Conservation (phyloP, 2,329 filamentous ascomycete species). For the Leptodontidium sp. region DNA sequence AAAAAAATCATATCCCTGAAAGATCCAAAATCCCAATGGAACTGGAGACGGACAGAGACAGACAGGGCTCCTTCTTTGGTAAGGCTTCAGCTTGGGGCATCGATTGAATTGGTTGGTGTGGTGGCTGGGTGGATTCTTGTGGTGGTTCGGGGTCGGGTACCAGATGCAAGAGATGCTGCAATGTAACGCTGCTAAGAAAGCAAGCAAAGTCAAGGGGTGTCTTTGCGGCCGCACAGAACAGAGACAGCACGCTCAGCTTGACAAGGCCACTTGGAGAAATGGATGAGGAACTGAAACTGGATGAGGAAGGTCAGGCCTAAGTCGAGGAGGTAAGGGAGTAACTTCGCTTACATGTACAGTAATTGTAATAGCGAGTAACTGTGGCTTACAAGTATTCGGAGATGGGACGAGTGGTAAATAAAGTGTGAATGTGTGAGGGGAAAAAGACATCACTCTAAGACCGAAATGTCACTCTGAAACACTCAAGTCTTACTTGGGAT, state of each 20-base stretch:
- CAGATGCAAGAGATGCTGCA: slow-evolving; percentile 14
- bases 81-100: not conserved
- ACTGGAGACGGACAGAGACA: not conserved
- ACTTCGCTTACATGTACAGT: not conserved
- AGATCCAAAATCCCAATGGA: not conserved
- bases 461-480: not conserved
- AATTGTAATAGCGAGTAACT: not conserved
- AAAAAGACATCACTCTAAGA: not conserved
- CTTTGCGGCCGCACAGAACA: not conserved
- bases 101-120: too few relatives aligned
- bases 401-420: not conserved
- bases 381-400: not conserved
- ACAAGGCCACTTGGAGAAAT: too few relatives aligned
- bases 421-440: not conserved
- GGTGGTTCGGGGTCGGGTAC: not conserved
- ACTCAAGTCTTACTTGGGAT: slow-evolving; percentile 7
- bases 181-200: slow-evolving; percentile 6
- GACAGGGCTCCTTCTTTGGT: not conserved
- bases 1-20: too few relatives aligned
- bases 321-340: not conserved
- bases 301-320: not conserved
- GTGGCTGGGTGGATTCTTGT: not conserved
- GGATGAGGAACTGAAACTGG: too few relatives aligned
- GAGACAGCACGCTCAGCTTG: too few relatives aligned
- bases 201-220: not conserved